A percentile compares a stretch with the other conserved stretches of the same genome.
These are phyloP conservation scores for Diaporthe aspalathi DNA, from an alignment of 2,329 filamentous ascomycete species.

Conservation along the genomic window DNA sequence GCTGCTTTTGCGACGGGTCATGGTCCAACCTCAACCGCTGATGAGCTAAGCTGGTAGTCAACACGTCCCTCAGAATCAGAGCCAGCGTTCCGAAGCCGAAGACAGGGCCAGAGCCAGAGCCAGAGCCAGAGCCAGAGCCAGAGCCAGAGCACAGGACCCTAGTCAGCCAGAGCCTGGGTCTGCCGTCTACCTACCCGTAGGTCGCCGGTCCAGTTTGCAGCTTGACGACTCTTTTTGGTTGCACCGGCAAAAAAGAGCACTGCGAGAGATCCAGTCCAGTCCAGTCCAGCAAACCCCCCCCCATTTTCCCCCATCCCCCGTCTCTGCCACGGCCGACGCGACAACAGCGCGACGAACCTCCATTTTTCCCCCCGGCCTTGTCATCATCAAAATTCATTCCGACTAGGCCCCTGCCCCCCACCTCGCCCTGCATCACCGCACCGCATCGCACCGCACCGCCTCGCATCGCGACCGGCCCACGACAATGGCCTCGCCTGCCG, in stretches of 20 bases:
- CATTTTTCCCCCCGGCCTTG: slow-evolving; percentile 35
- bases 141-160: neutral
- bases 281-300: slow-evolving; percentile 3
- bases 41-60: slow-evolving; percentile 20
- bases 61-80: neutral
- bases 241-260: slow-evolving; percentile 31
- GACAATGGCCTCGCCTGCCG: slow-evolving; percentile 49
- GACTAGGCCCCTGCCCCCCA: slow-evolving; percentile 32
- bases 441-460: slow-evolving; percentile 28
- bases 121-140: neutral
- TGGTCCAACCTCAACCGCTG: slow-evolving; percentile 10
- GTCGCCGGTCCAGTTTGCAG: neutral
- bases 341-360: slow-evolving; percentile 37
- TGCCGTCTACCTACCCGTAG: neutral
- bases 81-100: neutral
- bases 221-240: slow-evolving; percentile 21
- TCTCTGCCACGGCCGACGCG: slow-evolving; percentile 36
- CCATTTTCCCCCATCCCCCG: slow-evolving; percentile 27
- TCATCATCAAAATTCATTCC: slow-evolving; percentile 34
- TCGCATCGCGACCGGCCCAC: slow-evolving; percentile 27
- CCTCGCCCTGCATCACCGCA: slow-evolving; percentile 26
- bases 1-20: slow-evolving; percentile 13
- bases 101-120: neutral
- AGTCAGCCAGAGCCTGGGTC: slow-evolving; percentile 19
- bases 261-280: neutral